Evolutionary conservation across 1,139 yeast genomes (phyloP).

Genomic region (Komagataea norvegica): DNA sequence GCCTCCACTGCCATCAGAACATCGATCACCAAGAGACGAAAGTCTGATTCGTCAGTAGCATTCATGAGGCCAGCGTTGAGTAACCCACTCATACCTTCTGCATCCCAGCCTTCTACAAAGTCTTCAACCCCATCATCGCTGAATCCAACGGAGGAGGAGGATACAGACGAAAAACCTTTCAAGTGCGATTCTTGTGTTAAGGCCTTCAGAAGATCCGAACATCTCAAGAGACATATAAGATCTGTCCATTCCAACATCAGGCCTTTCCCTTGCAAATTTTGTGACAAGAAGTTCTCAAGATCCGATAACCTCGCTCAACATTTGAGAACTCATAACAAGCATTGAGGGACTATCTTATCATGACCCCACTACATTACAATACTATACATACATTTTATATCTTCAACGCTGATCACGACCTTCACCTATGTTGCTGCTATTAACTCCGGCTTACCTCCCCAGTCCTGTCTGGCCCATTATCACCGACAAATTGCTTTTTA

Average conservation of each 20-base stretch:
- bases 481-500: too few relatives aligned
- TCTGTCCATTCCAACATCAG: constrained; percentile 61
- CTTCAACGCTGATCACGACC: too few relatives aligned
- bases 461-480: too few relatives aligned
- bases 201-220: constrained; percentile 70
- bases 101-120: constrained; percentile 5
- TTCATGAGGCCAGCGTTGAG: constrained; percentile 6
- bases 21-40: constrained; percentile 21
- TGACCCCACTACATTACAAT: neutral
- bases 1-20: constrained; percentile 7
- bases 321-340: constrained; percentile 55
- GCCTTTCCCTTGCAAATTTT: constrained; percentile 67
- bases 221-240: constrained; percentile 70
- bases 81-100: constrained; percentile 1
- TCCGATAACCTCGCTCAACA: constrained; percentile 79
- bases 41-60: constrained; percentile 20
- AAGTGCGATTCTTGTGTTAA: constrained; percentile 35
- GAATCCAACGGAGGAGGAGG: constrained; percentile 9
- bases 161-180: constrained; percentile 34
- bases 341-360: constrained; percentile 1
- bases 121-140: constrained; percentile 2
- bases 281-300: constrained; percentile 72
- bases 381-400: neutral
- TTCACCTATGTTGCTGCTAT: neutral
- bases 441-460: too few relatives aligned